Base-by-base conservation (phyloP, 345 rosid species). In the Citrus hindsii region DNA sequence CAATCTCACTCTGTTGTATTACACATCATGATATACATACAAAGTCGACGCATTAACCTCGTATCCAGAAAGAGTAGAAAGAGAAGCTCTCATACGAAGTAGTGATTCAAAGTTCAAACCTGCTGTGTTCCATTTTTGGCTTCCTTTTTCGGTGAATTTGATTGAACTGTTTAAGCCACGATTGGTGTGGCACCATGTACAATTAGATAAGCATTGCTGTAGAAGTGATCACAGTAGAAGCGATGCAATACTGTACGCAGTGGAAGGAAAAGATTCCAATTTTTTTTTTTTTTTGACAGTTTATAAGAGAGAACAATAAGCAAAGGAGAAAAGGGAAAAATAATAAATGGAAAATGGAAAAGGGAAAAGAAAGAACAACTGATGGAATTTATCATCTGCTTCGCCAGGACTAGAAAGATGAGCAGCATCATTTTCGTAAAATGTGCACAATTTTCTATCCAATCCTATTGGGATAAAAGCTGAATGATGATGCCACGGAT, bases 401-500 rank as follows among this genome's bases (percentile, higher is more conserved):
- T 42, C 46, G 59, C 73, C 40, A 63, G 68, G 73, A 56, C 62
- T 38, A 42, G 80, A 82, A 79, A 38, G 76, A 79, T 32, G 21
- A 60, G n/a, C 6, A 74, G 80, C 81, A 35, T 74, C 32, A 7
- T 37, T 37, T 37, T 37, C 40, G 73, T 76, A 70, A 77, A 78
- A 68, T 68, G 77, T 69, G 79, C 62, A 13, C 51, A 13, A 12
- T 12, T 73, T 77, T 71, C 77, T 37, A 78, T 83, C 78, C 83
- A 71, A 73, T 84, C 80, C 63, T 65, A 64, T 80, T 19, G 19
- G 22, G 48, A 81, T 75, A 73, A 81, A 77, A 61, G 78, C 78
- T 75, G 70, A 60, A 72, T 67, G 60, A 80, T 63, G 79, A 80
- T 64, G 79, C 82, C 78, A 64, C 68, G 78, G 80, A 74, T 65